These are phyloP conservation scores for Albugo candida DNA, from an alignment of 352 stramenopile species.

Conservation along the genomic window DNA sequence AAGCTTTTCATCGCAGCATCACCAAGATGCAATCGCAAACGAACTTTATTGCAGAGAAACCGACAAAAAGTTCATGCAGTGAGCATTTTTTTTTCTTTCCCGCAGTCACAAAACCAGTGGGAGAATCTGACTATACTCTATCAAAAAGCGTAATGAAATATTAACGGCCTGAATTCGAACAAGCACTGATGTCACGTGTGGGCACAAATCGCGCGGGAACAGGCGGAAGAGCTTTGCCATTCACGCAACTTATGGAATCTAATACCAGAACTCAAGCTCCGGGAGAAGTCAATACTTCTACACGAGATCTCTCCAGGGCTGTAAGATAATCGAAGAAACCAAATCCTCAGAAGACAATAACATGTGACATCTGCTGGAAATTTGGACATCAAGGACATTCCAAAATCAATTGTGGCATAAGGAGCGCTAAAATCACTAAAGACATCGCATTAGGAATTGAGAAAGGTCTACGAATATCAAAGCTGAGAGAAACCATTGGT, in stretches of 20 bases:
- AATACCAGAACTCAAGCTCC: too few relatives aligned
- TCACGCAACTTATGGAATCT: constrained; percentile 1
- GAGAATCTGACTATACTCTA: not conserved
- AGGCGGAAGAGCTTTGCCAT: constrained; percentile 4
- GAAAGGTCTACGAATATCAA: too few relatives aligned
- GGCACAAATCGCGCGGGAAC: not conserved
- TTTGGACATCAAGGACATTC: too few relatives aligned
- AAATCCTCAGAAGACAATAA: too few relatives aligned
- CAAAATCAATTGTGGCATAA: too few relatives aligned
- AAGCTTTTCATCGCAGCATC: too few relatives aligned
- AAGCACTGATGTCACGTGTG: constrained; percentile 2
- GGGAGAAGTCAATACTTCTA: too few relatives aligned
- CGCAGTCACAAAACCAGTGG: not conserved
- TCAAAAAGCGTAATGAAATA: constrained; percentile 9
- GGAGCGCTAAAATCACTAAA: not conserved
- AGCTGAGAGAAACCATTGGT: too few relatives aligned
- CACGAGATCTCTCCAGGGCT: too few relatives aligned
- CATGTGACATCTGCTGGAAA: too few relatives aligned
- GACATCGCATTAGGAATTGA: not conserved
- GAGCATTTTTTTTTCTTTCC: constrained; percentile 4
- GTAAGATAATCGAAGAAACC: too few relatives aligned
- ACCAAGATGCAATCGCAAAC: too few relatives aligned
- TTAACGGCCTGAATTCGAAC: constrained; percentile 3
- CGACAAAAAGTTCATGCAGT: not conserved
- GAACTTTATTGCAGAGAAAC: not conserved